Evolutionary conservation across 176 grass and related monocot species (phyloP).

Genomic region (Triticum turgidum): DNA sequence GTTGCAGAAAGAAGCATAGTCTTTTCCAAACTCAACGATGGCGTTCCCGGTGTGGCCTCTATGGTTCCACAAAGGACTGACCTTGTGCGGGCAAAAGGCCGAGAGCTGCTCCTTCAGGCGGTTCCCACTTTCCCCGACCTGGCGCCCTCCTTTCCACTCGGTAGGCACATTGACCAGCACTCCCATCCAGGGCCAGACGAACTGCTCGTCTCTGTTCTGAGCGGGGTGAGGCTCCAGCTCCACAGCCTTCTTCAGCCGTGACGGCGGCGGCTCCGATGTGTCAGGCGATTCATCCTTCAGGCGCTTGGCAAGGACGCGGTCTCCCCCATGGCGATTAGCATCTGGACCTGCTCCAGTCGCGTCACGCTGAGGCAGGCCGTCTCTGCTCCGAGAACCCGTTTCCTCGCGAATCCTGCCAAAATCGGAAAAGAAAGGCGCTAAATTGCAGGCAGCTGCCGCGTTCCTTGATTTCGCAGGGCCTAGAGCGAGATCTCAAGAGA

Average conservation of each 20-base stretch:
- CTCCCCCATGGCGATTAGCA: neutral
- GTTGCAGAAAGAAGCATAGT: constrained; percentile 40
- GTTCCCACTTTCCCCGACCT: constrained; percentile 30
- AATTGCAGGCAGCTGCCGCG: neutral
- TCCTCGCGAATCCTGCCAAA: neutral
- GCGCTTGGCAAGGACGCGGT: neutral
- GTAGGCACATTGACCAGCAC: constrained; percentile 49
- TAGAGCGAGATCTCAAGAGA: neutral
- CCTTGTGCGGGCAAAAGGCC: constrained; percentile 20
- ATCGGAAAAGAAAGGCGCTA: neutral
- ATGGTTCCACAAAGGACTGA: constrained; percentile 46
- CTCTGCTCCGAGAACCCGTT: neutral
- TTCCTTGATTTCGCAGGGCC: too few relatives aligned
- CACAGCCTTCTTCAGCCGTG: neutral
- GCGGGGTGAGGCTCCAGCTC: neutral
- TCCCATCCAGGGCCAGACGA: constrained; percentile 38
- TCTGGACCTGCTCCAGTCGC: neutral
- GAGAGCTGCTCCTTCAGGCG: constrained; percentile 20
- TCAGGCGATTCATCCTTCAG: neutral
- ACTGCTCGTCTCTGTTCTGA: neutral
- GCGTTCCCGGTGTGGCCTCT: constrained; percentile 48
- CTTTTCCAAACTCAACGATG: constrained; percentile 49
- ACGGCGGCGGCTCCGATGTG: constrained; percentile 16
- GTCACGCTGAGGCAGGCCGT: neutral
- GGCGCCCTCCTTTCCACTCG: constrained; percentile 39